These are phyloP conservation scores for Pythium pectinolyticum DNA, from an alignment of 352 stramenopile genomes.

Conservation along the genomic window DNA sequence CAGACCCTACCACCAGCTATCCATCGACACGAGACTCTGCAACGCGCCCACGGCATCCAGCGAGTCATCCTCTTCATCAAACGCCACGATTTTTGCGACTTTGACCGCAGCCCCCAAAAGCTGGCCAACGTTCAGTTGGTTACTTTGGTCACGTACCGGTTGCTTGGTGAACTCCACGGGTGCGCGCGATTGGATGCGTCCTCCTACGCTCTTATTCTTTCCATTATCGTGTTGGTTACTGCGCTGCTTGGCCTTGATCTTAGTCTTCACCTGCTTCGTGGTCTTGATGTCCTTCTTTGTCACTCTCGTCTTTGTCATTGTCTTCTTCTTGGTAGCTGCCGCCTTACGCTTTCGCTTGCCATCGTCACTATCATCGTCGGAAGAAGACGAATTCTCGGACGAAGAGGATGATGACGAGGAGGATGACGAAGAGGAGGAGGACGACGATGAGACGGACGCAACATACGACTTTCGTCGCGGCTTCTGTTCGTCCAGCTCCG, in stretches of 20 bases:
- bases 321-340: no score
- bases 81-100: slow-evolving; percentile 10
- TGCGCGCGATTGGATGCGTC: slow-evolving; percentile 12
- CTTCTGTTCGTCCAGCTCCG: not conserved
- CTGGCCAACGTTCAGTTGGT: slow-evolving; percentile 12
- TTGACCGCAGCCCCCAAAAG: slow-evolving; percentile 12
- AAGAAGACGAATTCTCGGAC: no score
- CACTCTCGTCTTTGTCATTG: no score
- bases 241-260: slow-evolving; percentile 9
- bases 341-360: no score
- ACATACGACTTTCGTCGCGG: slow-evolving; percentile 9
- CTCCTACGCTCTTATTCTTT: not conserved
- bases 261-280: slow-evolving; percentile 15
- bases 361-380: no score
- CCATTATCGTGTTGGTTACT: not conserved
- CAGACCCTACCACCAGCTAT: no score
- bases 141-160: not conserved
- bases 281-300: no score
- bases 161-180: slow-evolving; percentile 25
- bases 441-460: not conserved
- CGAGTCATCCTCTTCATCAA: slow-evolving; percentile 6
- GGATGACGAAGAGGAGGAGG: slow-evolving; percentile 1
- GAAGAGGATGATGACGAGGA: slow-evolving; percentile 15
- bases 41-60: slow-evolving; percentile 14
- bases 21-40: slow-evolving; percentile 22